Conservation (phyloP, 371 early-diverging fungal species). For the Coemansia sp. region DNA sequence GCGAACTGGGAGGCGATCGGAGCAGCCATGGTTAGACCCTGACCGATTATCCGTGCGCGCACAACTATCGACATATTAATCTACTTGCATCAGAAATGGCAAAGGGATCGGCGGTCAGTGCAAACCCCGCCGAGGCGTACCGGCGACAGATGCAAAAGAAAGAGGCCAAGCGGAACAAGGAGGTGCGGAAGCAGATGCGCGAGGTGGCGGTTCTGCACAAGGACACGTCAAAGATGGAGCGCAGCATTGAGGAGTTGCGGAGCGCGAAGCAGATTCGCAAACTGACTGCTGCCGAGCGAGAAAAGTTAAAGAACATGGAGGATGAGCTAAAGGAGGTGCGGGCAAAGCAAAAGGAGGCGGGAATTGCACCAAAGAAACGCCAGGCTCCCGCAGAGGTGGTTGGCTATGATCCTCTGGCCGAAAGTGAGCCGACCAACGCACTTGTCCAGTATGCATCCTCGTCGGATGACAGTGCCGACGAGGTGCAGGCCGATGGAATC, state of each 20-base stretch:
- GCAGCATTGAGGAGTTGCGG: conserved; percentile 44
- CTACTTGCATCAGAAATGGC: conserved; percentile 16
- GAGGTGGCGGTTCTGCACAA: conserved; percentile 40
- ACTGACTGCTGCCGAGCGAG: conserved; percentile 36
- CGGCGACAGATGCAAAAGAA: conserved; percentile 38
- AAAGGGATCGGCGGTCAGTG: conserved; percentile 24
- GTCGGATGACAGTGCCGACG: conserved; percentile 9
- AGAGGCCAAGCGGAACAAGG: conserved; percentile 45
- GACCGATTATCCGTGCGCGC: too few species aligned
- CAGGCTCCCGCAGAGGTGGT: conserved; percentile 1
- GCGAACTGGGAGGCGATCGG: too few species aligned
- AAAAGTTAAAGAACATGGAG: conserved; percentile 28
- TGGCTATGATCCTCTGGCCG: conserved; percentile 48
- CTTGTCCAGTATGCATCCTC: conserved; percentile 24
- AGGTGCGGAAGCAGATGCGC: conserved; percentile 46
- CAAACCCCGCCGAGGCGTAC: conserved; percentile 25
- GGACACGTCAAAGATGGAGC: conserved; percentile 50
- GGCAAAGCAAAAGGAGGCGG: conserved; percentile 39
- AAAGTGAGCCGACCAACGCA: conserved; percentile 5
- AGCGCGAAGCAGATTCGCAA: conserved; percentile 24
- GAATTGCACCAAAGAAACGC: conserved; percentile 21
- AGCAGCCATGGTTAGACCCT: too few species aligned
- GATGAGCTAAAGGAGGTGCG: conserved; percentile 40
- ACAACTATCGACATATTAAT: neutral
- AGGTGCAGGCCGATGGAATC: neutral